Conservation (phyloP, 768 basidiomycete genomes). For the Solioccasus polychromus region DNA sequence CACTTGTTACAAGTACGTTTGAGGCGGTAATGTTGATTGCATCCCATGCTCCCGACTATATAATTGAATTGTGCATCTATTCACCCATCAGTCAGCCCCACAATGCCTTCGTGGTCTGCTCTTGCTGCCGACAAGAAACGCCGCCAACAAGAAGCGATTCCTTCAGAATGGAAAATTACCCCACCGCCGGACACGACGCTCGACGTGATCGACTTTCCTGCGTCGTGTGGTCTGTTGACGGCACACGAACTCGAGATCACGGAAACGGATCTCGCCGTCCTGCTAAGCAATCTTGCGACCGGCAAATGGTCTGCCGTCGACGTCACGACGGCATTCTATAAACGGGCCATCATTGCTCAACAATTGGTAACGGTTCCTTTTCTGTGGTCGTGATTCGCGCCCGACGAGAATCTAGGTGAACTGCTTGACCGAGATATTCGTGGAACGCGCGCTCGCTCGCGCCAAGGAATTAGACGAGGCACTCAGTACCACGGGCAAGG, state of each 20-base stretch:
- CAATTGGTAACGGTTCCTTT: conserved; percentile 56
- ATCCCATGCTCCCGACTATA: too few species aligned
- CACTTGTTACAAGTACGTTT: too few species aligned
- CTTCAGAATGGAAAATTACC: conserved; percentile 59
- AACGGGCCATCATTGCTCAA: conserved; percentile 77
- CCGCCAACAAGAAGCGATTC: conserved; percentile 56
- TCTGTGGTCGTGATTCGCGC: not conserved
- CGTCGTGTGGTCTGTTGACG: conserved; percentile 55
- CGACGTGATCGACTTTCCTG: conserved; percentile 55
- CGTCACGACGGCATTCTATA: conserved; percentile 72
- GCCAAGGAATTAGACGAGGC: conserved; percentile 67
- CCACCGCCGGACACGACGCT: conserved; percentile 44
- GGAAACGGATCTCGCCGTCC: conserved; percentile 37
- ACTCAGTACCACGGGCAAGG: conserved; percentile 56
- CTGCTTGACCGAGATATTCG: conserved; percentile 81
- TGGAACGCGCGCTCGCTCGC: conserved; percentile 62
- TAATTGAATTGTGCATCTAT: too few species aligned
- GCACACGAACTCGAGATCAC: conserved; percentile 61
- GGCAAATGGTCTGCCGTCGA: conserved; percentile 61
- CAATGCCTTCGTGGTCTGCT: conserved; percentile 44
- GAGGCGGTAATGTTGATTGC: too few species aligned
- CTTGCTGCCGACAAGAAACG: conserved; percentile 53
- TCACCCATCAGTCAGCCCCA: too few species aligned
- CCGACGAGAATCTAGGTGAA: conserved; percentile 51
- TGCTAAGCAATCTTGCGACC: conserved; percentile 53